Evolutionary conservation across 768 basidiomycete genomes (phyloP), one percentile per base, ranked within the genome.

Genomic region (Russula griseocarnosa): DNA sequence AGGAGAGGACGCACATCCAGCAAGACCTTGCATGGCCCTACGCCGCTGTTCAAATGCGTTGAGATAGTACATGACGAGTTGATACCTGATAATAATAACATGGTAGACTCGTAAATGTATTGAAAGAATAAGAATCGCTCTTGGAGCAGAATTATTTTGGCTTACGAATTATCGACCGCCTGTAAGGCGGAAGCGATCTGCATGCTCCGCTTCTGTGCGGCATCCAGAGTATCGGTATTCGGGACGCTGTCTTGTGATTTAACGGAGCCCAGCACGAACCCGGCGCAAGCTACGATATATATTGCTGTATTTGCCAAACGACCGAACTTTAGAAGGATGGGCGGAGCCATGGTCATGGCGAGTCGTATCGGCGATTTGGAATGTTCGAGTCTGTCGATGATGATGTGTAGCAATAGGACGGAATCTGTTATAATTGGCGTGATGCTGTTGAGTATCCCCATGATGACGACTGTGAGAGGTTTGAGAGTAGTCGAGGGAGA

Each of bases 161-260:
- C 36, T 36, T 32, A 67, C 66, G 42, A 51, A 49, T 60, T 60
- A 22, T 67, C 66, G n/a, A 67, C 20, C 26, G 60, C 52, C 34
- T 67, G 66, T 1, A 67, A 49, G 26, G 53, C 13, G 40, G 58
- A 46, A 5, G 66, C 58, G 13, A 67, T 67, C 18, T 52, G 22
- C 62, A 65, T 65, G 42, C 66, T 67, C 32, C 58, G 46, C 42
- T 54, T 58, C 55, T 64, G 66, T 5, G 58, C 62, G 5, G 54
- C 62, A 36, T 55, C n/a, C 58, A 67, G 51, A 32, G 57, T 26
- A 49, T 58, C 49, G 57, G 51, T 60, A 40, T 65, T 54, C 24
- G 58, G 62, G 49, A 65, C 22, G 32, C 62, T 63, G 34, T 65
- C 34, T 55, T 26, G 40, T 24, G 63, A 42, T 18, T 4, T 51